Evolutionary conservation across 208 protist genomes (phyloP).

Genomic region (Leishmania martiniquensis): DNA sequence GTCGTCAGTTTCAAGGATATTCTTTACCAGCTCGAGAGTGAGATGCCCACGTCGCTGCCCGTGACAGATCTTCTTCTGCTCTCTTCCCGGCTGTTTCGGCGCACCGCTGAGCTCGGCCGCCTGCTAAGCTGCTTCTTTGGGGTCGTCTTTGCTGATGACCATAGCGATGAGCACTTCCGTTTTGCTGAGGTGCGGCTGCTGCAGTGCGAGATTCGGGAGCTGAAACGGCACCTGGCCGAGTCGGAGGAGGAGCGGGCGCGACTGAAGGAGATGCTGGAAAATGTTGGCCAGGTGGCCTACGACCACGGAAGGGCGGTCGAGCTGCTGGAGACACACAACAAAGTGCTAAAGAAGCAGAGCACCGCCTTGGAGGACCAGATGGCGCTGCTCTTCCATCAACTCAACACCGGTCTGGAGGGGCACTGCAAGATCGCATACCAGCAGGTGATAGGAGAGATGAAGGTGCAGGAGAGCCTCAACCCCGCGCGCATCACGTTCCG

Average conservation of each 20-base stretch:
- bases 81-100: constrained; percentile 88
- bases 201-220: constrained; percentile 66
- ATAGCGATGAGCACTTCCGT: constrained; percentile 88
- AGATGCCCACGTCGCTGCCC: constrained; percentile 70
- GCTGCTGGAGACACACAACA: constrained; percentile 85
- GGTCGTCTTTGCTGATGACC: constrained; percentile 85
- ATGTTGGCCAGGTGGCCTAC: constrained; percentile 73
- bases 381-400: constrained; percentile 89
- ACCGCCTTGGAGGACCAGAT: constrained; percentile 92
- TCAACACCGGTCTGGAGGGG: constrained; percentile 80
- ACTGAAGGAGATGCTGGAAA: constrained; percentile 79
- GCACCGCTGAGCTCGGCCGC: constrained; percentile 73
- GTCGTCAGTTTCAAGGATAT: constrained; percentile 91
- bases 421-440: constrained; percentile 82
- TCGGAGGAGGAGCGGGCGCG: constrained; percentile 64
- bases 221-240: constrained; percentile 59
- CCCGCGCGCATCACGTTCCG: constrained; percentile 78
- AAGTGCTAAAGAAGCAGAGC: constrained; percentile 79
- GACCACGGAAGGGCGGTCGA: constrained; percentile 86
- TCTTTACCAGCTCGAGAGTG: constrained; percentile 76
- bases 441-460: constrained; percentile 72
- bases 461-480: constrained; percentile 81
- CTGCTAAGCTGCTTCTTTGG: constrained; percentile 89
- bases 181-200: constrained; percentile 88
- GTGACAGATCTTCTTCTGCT: constrained; percentile 89